phyloP scores from a whole-genome alignment of 176 grass and related monocot species.

The Calamus simplicifolius region DNA sequence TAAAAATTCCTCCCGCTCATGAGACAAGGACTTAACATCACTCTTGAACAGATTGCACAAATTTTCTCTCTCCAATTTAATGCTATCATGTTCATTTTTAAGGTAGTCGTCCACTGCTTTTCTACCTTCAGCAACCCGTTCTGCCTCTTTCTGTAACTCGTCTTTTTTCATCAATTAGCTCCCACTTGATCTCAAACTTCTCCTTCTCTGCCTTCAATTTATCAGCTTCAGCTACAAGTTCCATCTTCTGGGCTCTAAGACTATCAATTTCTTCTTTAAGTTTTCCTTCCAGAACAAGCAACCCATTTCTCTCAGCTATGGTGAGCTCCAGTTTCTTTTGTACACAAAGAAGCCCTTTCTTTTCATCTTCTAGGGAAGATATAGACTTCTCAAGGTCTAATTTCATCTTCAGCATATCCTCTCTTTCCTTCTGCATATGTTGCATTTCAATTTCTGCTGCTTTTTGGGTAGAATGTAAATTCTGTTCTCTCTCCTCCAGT shows the following conservation, averaged over 20 bases:
- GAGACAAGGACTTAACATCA: slow-evolving; percentile 54
- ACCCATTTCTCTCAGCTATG: slow-evolving; percentile 51
- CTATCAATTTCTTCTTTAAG: slow-evolving; percentile 94
- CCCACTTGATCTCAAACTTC: slow-evolving; percentile 94
- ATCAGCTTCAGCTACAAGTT: slow-evolving; percentile 62
- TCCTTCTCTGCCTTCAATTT: slow-evolving; percentile 81
- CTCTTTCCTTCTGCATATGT: slow-evolving; percentile 42
- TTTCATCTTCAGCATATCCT: slow-evolving; percentile 46
- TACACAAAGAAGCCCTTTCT: slow-evolving; percentile 34
- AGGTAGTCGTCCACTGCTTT: slow-evolving; percentile 40
- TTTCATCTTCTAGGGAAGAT: slow-evolving; percentile 52
- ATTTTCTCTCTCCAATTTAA: slow-evolving; percentile 73
- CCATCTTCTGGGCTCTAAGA: slow-evolving; percentile 68
- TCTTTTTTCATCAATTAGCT: slow-evolving; percentile 81
- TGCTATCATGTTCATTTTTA: slow-evolving; percentile 54
- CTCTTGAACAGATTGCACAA: slow-evolving; percentile 53
- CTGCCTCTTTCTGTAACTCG: slow-evolving; percentile 60
- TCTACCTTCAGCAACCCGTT: slow-evolving; percentile 55
- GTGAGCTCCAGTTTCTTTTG: slow-evolving; percentile 60
- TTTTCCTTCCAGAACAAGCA: slow-evolving; percentile 55
- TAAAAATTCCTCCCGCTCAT: slow-evolving; percentile 72
- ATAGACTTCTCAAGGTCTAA: slow-evolving; percentile 61
- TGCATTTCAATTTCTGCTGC: slow-evolving; percentile 16
- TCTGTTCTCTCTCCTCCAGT: slow-evolving; percentile 43
- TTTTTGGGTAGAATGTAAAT: slow-evolving; percentile 29